Evolutionary conservation across 73 alveolate species (phyloP), one percentile per base, ranked within the genome.

Genomic region (Paramecium biaurelia): DNA sequence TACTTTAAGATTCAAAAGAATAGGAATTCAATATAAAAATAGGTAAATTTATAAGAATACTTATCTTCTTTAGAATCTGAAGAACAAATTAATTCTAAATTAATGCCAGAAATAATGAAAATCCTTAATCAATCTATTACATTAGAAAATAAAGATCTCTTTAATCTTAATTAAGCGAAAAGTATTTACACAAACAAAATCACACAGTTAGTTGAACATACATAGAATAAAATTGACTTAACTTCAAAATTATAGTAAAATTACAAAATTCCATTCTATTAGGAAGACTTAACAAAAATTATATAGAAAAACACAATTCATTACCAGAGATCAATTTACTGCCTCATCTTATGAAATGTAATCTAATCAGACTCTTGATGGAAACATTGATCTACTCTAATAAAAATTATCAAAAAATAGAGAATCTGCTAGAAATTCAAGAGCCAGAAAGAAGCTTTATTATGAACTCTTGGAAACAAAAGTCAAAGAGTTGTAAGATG

Each of bases 381-480:
- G 34, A 53, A 53, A 53, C 12, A 53, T 67, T 2, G 67, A 74
- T 74, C 15, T 41, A 37, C 82, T 63, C 4, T 24, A 86, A 72
- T 38, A 86, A 26, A 86, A 86, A 34, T 53, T 86, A 21, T 89
- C 85, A 5, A 86, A 76, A 32, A 86, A 86, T 57, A 86, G 93
- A 53, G 88, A 86, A 63, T 41, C 79, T 68, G 93, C 93, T 15
- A 57, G 89, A 59, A 86, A 86, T 57, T 63, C 88, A 43, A 86
- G 93, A 86, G 85, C 84, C 34, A 86, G 93, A 63, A 86, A 86
- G 88, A 86, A 86, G 38, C 70, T 86, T 35, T 86, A 86, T 41
- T 63, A 63, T 86, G 93, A 86, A 63, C 72, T 86, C 28, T 70
- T 86, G 28, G 93, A 86, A 67, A 67, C 89, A 24, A 86, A 86